Conservation (phyloP, 257 asterid genomes). For the Scutellaria minor region DNA sequence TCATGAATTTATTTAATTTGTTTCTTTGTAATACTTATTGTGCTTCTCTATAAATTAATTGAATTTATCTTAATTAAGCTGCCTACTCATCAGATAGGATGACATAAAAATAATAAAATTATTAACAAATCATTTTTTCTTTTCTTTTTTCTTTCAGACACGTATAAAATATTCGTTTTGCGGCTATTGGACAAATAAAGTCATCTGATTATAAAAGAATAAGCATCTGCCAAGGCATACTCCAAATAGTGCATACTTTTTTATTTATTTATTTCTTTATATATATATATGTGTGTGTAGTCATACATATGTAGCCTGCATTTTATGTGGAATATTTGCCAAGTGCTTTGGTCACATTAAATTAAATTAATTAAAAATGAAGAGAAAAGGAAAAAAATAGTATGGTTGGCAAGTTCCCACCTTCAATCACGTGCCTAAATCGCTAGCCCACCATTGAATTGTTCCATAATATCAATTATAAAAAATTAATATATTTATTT, state of each 20-base stretch:
- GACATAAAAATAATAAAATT: neutral
- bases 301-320: slow-evolving; percentile 4
- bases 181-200: slow-evolving; percentile 28
- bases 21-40: neutral
- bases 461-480: slow-evolving; percentile 27
- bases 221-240: slow-evolving; percentile 15
- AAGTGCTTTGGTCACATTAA: slow-evolving; percentile 20
- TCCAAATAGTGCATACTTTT: slow-evolving; percentile 1
- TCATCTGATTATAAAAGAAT: slow-evolving; percentile 18
- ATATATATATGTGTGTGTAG: neutral
- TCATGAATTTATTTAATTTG: neutral
- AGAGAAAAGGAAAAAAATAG: neutral
- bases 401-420: slow-evolving; percentile 46
- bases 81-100: neutral
- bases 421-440: slow-evolving; percentile 45
- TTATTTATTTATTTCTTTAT: neutral
- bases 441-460: slow-evolving; percentile 41
- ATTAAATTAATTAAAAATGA: neutral
- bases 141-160: neutral
- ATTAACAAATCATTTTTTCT: neutral
- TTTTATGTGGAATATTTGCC: slow-evolving; percentile 4
- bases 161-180: neutral
- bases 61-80: neutral
- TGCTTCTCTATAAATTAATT: no score
- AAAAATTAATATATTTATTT: slow-evolving; percentile 5